phyloP scores from a whole-genome alignment of 768 basidiomycete genomes.

The Lanmaoa pseudosensibilis region DNA sequence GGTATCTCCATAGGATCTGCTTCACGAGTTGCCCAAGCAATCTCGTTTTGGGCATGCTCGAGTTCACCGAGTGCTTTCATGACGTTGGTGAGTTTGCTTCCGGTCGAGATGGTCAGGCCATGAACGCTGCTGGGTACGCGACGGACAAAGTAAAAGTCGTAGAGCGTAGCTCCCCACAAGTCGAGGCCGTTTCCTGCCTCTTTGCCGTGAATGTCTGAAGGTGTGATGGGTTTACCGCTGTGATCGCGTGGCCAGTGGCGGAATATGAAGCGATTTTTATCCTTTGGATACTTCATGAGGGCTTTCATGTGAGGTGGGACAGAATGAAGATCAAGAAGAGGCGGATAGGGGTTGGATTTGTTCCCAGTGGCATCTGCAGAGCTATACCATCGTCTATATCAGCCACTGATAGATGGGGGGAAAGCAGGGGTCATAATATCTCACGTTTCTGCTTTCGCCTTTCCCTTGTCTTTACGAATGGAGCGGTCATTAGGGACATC shows the following conservation, averaged over 20 bases:
- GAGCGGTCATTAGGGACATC: conserved; percentile 14
- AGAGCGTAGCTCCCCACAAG: conserved; percentile 31
- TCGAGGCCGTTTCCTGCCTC: conserved; percentile 19
- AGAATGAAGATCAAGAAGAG: conserved; percentile 10
- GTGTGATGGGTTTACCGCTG: conserved; percentile 14
- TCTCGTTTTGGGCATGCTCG: conserved; percentile 14
- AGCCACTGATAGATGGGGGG: not conserved
- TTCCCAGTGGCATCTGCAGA: not conserved
- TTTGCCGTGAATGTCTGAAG: conserved; percentile 18
- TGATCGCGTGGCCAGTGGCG: conserved; percentile 31
- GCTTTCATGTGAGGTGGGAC: not conserved
- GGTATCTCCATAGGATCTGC: conserved; percentile 20
- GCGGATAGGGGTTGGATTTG: not conserved
- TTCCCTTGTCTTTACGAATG: not conserved
- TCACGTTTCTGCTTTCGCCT: conserved; percentile 7
- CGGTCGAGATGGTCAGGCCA: no score
- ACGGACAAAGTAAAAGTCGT: conserved; percentile 27
- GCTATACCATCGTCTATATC: not conserved
- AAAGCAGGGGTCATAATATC: not conserved
- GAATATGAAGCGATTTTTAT: conserved; percentile 18
- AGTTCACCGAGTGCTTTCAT: conserved; percentile 22
- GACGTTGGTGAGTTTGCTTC: conserved; percentile 24
- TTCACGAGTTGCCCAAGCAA: conserved; percentile 18
- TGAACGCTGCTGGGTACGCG: not conserved
- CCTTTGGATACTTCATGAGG: not conserved